phyloP scores from a whole-genome alignment of 73 alveolate genomes.

The Paramecium tetraurelia region DNA sequence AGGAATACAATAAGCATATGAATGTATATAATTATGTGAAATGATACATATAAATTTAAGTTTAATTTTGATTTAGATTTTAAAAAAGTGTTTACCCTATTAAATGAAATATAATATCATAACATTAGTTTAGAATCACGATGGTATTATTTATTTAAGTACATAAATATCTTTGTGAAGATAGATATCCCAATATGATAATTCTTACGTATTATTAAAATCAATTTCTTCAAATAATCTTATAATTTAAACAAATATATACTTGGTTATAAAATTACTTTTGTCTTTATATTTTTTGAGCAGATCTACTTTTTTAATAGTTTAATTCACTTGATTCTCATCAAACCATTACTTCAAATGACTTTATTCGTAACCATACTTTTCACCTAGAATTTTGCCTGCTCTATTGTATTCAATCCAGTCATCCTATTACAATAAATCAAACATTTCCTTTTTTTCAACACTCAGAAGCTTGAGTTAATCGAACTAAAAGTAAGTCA shows the following conservation, averaged over 20 bases:
- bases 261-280: background rate
- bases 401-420: background rate
- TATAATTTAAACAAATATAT: background rate
- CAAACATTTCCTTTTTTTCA: background rate
- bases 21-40: too few species aligned
- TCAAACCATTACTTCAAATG: background rate
- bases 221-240: conserved; percentile 38
- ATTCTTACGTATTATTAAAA: background rate
- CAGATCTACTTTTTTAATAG: background rate
- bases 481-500: background rate
- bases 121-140: background rate
- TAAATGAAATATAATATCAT: background rate
- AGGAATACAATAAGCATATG: too few species aligned
- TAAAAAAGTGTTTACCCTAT: background rate
- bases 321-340: background rate
- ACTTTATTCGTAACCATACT: background rate
- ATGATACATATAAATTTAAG: too few species aligned
- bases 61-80: background rate
- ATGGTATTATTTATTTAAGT: background rate
- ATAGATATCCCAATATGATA: conserved; percentile 36
- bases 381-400: background rate
- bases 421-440: background rate
- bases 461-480: background rate
- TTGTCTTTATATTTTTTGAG: background rate
- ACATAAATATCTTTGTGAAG: conserved; percentile 3